Conservation (phyloP, 176 grass and related monocot genomes). For the bread wheat (Triticum aestivum) region DNA sequence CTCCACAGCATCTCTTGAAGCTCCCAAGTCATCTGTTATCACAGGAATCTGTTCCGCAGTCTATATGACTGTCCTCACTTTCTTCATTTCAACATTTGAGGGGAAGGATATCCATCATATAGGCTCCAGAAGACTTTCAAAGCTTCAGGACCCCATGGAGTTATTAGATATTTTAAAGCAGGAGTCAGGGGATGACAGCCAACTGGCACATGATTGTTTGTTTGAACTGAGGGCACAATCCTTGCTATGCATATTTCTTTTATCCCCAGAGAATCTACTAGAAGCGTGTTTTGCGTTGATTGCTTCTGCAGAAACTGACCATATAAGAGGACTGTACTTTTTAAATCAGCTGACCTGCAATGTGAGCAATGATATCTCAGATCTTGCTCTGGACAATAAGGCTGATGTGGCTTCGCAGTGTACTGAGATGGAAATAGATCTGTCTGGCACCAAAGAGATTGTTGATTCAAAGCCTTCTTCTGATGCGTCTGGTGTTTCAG, state of each 20-base stretch:
- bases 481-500: conserved; percentile 17
- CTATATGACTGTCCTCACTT: conserved; percentile 65
- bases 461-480: conserved; percentile 30
- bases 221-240: conserved; percentile 69
- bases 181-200: conserved; percentile 40
- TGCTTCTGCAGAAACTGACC: conserved; percentile 67
- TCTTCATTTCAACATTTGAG: conserved; percentile 89
- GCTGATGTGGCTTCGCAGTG: conserved; percentile 21
- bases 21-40: conserved; percentile 74
- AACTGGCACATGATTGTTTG: conserved; percentile 47
- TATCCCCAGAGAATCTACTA: conserved; percentile 72
- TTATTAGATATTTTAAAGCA: conserved; percentile 61
- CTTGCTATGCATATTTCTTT: conserved; percentile 82
- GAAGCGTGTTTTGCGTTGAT: conserved; percentile 70
- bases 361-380: conserved; percentile 45
- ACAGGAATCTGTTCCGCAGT: conserved; percentile 73
- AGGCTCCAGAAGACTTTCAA: conserved; percentile 43
- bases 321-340: conserved; percentile 60
- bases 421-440: conserved; percentile 36
- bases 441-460: conserved; percentile 29
- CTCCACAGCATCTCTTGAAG: conserved; percentile 71
- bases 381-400: conserved; percentile 40
- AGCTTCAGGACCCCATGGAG: conserved; percentile 56
- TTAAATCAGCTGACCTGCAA: conserved; percentile 71
- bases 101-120: conserved; percentile 76